phyloP scores from a whole-genome alignment of 2,329 filamentous ascomycete genomes.

The Xylariaceae sp. region DNA sequence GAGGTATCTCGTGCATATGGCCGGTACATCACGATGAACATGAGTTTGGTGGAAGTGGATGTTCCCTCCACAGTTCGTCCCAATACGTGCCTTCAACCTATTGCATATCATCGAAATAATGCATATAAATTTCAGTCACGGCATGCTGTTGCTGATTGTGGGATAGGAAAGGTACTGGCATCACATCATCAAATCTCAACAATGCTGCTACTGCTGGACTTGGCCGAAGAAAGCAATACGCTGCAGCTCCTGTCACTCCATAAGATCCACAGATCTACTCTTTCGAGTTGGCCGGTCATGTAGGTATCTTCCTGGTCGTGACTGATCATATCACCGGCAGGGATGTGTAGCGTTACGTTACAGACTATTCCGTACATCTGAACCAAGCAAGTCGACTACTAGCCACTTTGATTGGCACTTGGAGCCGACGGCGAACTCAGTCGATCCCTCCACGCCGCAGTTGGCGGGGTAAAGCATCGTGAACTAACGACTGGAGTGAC shows the following conservation, averaged over 20 bases:
- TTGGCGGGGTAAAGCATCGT: neutral
- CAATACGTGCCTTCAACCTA: too few relatives aligned
- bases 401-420: neutral
- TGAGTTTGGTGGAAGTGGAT: too few relatives aligned
- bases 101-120: too few relatives aligned
- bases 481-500: neutral
- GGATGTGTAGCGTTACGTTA: neutral
- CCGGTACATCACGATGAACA: too few relatives aligned
- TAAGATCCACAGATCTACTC: neutral
- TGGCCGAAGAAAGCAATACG: neutral
- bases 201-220: neutral
- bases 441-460: neutral
- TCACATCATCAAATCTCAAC: neutral
- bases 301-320: neutral
- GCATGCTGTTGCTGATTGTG: too few relatives aligned
- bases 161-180: neutral
- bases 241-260: neutral
- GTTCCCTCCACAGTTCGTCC: too few relatives aligned
- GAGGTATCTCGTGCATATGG: too few relatives aligned
- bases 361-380: too few relatives aligned
- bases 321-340: neutral
- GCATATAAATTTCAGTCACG: too few relatives aligned
- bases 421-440: neutral
- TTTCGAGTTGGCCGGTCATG: neutral
- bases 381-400: too few relatives aligned